phyloP scores from a whole-genome alignment of 768 basidiomycete species.

The Omphalotus guepiniiformis region DNA sequence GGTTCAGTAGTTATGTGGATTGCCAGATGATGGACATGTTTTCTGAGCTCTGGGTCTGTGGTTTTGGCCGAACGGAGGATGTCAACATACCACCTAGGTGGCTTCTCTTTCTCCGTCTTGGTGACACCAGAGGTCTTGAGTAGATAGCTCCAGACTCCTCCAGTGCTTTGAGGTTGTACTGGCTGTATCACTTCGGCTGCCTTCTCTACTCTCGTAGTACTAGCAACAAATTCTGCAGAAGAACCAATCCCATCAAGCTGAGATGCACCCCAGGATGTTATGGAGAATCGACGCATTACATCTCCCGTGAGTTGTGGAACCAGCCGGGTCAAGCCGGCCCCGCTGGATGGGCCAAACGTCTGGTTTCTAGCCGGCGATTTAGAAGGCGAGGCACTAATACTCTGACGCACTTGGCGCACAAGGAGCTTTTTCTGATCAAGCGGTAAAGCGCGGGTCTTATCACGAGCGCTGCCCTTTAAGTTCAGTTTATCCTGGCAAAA shows the following conservation, averaged over 20 bases:
- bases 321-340: constrained; percentile 51
- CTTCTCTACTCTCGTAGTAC: constrained; percentile 29
- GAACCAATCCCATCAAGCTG: constrained; percentile 20
- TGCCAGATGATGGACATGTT: constrained; percentile 76
- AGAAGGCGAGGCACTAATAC: constrained; percentile 31
- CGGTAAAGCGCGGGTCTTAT: constrained; percentile 58
- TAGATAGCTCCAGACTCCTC: constrained; percentile 73
- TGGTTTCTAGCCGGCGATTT: constrained; percentile 25
- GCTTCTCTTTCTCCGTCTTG: constrained; percentile 32
- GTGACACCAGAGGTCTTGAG: constrained; percentile 68
- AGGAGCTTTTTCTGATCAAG: constrained; percentile 63
- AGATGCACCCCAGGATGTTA: constrained; percentile 52
- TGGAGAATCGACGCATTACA: constrained; percentile 66
- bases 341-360: constrained; percentile 56
- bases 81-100: constrained; percentile 62
- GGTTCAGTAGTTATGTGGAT: constrained; percentile 84
- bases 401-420: constrained; percentile 46
- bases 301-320: constrained; percentile 77
- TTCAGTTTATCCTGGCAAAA: constrained; percentile 62
- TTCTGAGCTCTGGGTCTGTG: constrained; percentile 59
- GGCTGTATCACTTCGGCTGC: constrained; percentile 31
- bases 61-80: constrained; percentile 51
- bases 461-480: constrained; percentile 65
- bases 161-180: constrained; percentile 64
- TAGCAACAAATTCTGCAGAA: constrained; percentile 28